A percentile compares a stretch with the other conserved stretches of the same genome.
phyloP scores from a whole-genome alignment of 2,329 filamentous ascomycete genomes.

The Orbilia quercus region DNA sequence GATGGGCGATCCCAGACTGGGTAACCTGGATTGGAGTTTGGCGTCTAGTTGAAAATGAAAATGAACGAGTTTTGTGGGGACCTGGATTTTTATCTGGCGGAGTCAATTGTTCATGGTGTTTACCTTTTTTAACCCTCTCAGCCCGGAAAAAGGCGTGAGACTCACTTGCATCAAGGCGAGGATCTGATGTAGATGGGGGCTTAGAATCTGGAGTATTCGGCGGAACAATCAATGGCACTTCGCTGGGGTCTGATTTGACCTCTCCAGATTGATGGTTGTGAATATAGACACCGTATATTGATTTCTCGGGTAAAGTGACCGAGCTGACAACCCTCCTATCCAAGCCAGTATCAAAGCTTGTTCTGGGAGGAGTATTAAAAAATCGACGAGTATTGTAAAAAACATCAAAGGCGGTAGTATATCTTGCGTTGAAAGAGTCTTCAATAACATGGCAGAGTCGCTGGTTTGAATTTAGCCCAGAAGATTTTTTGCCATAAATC shows the following conservation, averaged over 20 bases:
- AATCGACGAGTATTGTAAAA: constrained; percentile 50
- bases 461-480: neutral
- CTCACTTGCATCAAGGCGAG: neutral
- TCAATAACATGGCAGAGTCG: constrained; percentile 19
- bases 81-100: neutral
- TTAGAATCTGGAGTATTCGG: constrained; percentile 5
- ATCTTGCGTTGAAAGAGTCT: constrained; percentile 39
- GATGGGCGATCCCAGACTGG: neutral
- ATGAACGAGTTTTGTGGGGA: constrained; percentile 3
- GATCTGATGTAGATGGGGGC: neutral
- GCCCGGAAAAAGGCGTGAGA: neutral
- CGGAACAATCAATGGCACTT: neutral
- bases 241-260: neutral
- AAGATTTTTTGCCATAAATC: constrained; percentile 1
- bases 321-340: neutral
- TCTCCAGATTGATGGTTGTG: neutral
- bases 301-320: constrained; percentile 20
- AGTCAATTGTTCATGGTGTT: neutral
- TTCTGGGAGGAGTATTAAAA: constrained; percentile 23
- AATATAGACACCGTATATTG: constrained; percentile 42
- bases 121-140: neutral
- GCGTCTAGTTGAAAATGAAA: constrained; percentile 9
- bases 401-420: constrained; percentile 37
- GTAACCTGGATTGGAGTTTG: constrained; percentile 3
- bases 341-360: constrained; percentile 12